Percentiles rank a stretch among this genome's conserved stretches.
Conservation (phyloP, 257 asterid species). For the Penstemon davidsonii region DNA sequence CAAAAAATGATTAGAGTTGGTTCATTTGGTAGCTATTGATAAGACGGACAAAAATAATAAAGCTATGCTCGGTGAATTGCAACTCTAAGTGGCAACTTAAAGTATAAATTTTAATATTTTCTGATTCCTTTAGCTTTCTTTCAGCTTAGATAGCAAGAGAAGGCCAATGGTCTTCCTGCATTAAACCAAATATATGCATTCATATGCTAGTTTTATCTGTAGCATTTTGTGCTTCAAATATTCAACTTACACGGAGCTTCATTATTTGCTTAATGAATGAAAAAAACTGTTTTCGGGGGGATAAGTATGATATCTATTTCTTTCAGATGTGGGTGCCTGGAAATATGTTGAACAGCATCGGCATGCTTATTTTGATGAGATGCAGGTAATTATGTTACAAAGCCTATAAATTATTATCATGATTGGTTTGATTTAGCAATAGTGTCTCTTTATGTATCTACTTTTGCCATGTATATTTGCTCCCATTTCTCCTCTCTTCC, state of each 20-base stretch:
- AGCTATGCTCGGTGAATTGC: not conserved
- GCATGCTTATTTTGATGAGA: conserved; percentile 91
- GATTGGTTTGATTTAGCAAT: conserved; percentile 3
- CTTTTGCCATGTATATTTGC: not conserved
- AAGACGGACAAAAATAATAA: too few relatives aligned
- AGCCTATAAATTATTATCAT: conserved; percentile 9
- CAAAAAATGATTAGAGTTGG: not conserved
- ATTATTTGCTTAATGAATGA: conserved; percentile 10
- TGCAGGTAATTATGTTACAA: conserved; percentile 67
- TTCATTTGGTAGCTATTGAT: too few relatives aligned
- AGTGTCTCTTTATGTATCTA: not conserved
- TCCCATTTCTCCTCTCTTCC: not conserved
- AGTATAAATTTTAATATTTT: not conserved
- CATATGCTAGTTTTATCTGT: not conserved
- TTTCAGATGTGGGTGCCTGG: conserved; percentile 92
- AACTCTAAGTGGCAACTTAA: not conserved
- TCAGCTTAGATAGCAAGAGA: not conserved
- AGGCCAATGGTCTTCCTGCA: conserved; percentile 5
- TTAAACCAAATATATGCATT: not conserved
- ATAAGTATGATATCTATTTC: conserved; percentile 35
- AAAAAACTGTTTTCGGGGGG: conserved; percentile 16
- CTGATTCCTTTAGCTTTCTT: not conserved
- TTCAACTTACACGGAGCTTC: conserved; percentile 2
- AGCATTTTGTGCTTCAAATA: not conserved
- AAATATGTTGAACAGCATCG: conserved; percentile 75